A percentile compares a stretch with the other conserved stretches of the same genome.
phyloP scores from a whole-genome alignment of 345 rosid species.

The Noccaea caerulescens region DNA sequence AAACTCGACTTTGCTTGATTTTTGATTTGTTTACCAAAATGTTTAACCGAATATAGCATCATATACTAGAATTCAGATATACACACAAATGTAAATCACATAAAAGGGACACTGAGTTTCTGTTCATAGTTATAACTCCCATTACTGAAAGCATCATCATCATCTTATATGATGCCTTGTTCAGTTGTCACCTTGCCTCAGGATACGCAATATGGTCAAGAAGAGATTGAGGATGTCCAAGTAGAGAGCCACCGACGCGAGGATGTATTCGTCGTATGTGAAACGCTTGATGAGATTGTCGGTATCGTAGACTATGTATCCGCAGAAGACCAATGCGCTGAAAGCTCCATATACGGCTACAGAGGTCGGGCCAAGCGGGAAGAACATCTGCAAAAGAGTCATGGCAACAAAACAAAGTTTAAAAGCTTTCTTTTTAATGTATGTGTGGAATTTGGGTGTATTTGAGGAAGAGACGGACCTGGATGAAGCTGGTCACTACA shows the following conservation, averaged over 20 bases:
- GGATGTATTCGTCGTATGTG: constrained; percentile 88
- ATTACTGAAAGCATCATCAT: not conserved
- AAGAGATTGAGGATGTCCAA: constrained; percentile 91
- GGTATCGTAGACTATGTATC: constrained; percentile 88
- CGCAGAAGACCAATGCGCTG: constrained; percentile 85
- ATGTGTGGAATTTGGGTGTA: not conserved
- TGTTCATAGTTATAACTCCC: constrained; percentile 4
- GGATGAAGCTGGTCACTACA: constrained; percentile 76
- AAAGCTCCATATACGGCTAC: constrained; percentile 78
- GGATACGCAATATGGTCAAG: constrained; percentile 79
- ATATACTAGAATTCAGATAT: constrained; percentile 27
- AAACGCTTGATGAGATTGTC: constrained; percentile 91
- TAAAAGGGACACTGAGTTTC: not conserved
- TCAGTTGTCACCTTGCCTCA: constrained; percentile 66
- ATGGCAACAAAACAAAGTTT: not conserved
- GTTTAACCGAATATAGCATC: constrained; percentile 26
- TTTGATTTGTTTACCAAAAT: not conserved
- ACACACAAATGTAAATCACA: constrained; percentile 41
- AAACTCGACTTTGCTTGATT: constrained; percentile 25
- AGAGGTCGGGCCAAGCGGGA: constrained; percentile 84
- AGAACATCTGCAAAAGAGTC: constrained; percentile 62
- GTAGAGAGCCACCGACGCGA: constrained; percentile 87
- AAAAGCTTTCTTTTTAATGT: not conserved
- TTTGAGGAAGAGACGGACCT: constrained; percentile 52
- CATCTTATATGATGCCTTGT: not conserved